phyloP scores from a whole-genome alignment of 179 eudicot genomes.

The Pouteria campechiana region DNA sequence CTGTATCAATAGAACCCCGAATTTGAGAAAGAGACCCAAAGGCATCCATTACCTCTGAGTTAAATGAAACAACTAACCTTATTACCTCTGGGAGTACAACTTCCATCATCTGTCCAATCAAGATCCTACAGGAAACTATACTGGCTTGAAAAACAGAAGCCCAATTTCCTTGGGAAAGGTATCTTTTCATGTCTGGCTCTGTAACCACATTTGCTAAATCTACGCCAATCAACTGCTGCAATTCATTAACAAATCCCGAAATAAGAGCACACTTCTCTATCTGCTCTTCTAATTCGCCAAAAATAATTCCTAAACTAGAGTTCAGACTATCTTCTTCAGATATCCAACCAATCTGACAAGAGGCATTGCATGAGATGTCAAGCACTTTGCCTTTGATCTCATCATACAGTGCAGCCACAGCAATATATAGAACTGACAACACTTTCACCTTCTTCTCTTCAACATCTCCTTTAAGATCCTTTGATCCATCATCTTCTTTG shows the following conservation, averaged over 20 bases:
- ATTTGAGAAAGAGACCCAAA: slow-evolving; percentile 78
- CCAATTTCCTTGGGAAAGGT: slow-evolving; percentile 41
- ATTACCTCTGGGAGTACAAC: slow-evolving; percentile 63
- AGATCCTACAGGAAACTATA: slow-evolving; percentile 53
- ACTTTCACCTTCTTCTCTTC: slow-evolving; percentile 47
- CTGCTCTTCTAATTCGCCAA: slow-evolving; percentile 62
- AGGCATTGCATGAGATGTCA: slow-evolving; percentile 26
- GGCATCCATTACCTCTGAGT: slow-evolving; percentile 84
- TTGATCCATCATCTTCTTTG: slow-evolving; percentile 35
- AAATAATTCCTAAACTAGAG: slow-evolving; percentile 37
- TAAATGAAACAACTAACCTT: slow-evolving; percentile 44
- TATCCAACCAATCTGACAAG: slow-evolving; percentile 18
- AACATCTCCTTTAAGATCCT: slow-evolving; percentile 22
- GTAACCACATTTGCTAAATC: slow-evolving; percentile 14
- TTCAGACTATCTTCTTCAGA: slow-evolving; percentile 15
- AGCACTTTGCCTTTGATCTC: slow-evolving; percentile 51
- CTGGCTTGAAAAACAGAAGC: slow-evolving; percentile 55
- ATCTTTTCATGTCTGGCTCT: slow-evolving; percentile 11
- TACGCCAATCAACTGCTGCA: slow-evolving; percentile 25
- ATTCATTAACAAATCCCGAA: slow-evolving; percentile 53
- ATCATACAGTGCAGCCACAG: slow-evolving; percentile 47
- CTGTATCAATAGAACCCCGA: slow-evolving; percentile 71
- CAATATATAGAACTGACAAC: slow-evolving; percentile 36
- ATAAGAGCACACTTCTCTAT: slow-evolving; percentile 69
- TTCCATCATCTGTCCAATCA: slow-evolving; percentile 54